A percentile compares a stretch with the other conserved stretches of the same genome.
Conservation (phyloP, 148 eudicot species). For the Camellia lanceoleosa region DNA sequence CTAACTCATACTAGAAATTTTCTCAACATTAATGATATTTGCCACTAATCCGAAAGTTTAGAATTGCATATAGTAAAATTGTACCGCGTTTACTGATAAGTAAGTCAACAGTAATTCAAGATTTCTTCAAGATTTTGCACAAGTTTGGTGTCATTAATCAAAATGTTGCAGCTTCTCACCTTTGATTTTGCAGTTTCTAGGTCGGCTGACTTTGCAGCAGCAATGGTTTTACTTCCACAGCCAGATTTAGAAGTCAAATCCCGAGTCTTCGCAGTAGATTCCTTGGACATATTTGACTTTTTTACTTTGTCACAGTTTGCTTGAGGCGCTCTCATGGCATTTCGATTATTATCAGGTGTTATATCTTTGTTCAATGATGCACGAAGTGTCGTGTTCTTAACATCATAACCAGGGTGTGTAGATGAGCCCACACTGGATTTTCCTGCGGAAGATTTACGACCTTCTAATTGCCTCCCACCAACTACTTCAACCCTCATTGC, state of each 20-base stretch:
- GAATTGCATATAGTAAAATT: background rate
- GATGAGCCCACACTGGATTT: slow-evolving; percentile 66
- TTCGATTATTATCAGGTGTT: slow-evolving; percentile 27
- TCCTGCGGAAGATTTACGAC: slow-evolving; percentile 46
- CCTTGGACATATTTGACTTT: slow-evolving; percentile 15
- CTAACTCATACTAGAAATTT: background rate
- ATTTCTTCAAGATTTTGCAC: background rate
- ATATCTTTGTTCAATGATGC: slow-evolving; percentile 21
- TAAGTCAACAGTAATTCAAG: background rate
- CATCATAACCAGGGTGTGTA: slow-evolving; percentile 25
- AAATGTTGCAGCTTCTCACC: slow-evolving; percentile 32
- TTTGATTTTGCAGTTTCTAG: slow-evolving; percentile 33
- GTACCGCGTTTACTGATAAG: background rate
- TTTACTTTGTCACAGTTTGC: slow-evolving; percentile 19
- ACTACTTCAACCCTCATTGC: slow-evolving; percentile 39
- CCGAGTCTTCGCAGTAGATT: slow-evolving; percentile 18
- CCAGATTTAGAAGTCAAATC: background rate
- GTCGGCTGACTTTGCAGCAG: slow-evolving; percentile 15
- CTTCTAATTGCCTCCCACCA: slow-evolving; percentile 35
- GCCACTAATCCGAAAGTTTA: background rate
- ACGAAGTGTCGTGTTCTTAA: slow-evolving; percentile 15
- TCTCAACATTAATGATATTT: background rate
- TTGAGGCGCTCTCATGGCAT: slow-evolving; percentile 16
- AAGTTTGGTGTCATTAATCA: background rate
- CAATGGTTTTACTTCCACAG: background rate